Conservation (phyloP, 1,284 basidiomycete species). For the Ceratobasidium sp. region DNA sequence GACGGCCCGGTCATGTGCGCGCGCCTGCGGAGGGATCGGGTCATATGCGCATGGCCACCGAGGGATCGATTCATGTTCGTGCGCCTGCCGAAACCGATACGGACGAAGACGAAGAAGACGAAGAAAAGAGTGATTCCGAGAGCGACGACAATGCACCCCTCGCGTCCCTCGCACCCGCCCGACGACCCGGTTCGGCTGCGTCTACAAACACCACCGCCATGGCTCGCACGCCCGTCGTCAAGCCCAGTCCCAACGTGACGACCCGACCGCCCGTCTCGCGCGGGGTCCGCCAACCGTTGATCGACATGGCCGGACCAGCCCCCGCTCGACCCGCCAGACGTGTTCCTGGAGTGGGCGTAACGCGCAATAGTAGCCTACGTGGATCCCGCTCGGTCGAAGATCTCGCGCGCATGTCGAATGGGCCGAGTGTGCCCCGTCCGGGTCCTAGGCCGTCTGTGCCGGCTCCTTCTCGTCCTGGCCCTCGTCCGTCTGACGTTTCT, state of each 20-base stretch:
- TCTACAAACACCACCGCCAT: background rate
- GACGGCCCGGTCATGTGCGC: conserved; percentile 13
- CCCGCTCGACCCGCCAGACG: conserved; percentile 14
- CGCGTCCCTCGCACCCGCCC: background rate
- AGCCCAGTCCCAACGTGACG: no score
- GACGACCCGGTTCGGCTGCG: conserved; percentile 25
- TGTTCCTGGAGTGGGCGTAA: conserved; percentile 27
- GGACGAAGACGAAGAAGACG: conserved; percentile 24
- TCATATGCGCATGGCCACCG: background rate
- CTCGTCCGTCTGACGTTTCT: no score
- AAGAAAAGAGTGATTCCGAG: conserved; percentile 6
- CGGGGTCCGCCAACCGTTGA: background rate
- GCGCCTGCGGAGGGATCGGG: conserved; percentile 14
- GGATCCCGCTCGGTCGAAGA: conserved; percentile 35
- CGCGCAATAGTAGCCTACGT: conserved; percentile 22
- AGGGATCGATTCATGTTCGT: background rate
- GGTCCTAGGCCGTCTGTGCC: no score
- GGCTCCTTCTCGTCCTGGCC: no score
- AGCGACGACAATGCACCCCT: conserved; percentile 20
- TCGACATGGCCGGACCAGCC: background rate
- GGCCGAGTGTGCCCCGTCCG: no score
- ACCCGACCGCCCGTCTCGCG: background rate
- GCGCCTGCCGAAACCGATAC: background rate
- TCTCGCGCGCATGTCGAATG: conserved; percentile 17
- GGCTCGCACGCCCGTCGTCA: background rate